A percentile compares a stretch with the other conserved stretches of the same genome.
phyloP scores from a whole-genome alignment of 495 filamentous ascomycete genomes.

The Penicillium verhagenii region DNA sequence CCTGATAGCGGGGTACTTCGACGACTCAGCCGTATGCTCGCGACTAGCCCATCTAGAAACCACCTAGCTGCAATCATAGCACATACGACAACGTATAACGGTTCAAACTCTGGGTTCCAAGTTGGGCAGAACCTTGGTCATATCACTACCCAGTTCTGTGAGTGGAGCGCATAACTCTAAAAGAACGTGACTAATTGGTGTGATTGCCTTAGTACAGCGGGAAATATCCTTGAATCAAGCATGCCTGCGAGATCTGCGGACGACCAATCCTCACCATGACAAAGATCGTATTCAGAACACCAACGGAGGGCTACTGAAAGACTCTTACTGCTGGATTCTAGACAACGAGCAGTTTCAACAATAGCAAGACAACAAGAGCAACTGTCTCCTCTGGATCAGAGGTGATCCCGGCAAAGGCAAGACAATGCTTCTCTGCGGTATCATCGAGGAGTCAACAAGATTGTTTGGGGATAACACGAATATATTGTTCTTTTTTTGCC shows the following conservation, averaged over 20 bases:
- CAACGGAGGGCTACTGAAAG: neutral
- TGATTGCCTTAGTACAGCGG: neutral
- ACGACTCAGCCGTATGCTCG: neutral
- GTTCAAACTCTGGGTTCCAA: neutral
- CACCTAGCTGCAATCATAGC: neutral
- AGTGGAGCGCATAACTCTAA: too few relatives aligned
- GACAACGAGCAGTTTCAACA: constrained; percentile 1
- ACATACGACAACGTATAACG: neutral
- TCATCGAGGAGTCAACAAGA: neutral
- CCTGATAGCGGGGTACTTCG: constrained; percentile 1
- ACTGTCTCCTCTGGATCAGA: constrained; percentile 3
- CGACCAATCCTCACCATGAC: neutral
- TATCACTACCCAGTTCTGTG: constrained; percentile 1
- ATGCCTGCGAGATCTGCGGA: neutral
- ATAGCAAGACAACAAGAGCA: neutral
- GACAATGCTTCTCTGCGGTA: constrained; percentile 1
- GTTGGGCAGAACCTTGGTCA: neutral
- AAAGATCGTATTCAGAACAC: neutral
- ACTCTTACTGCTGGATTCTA: constrained; percentile 1
- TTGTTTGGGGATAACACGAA: neutral
- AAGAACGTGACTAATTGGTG: too few relatives aligned
- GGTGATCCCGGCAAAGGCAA: constrained; percentile 1
- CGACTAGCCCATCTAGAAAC: neutral
- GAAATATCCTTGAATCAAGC: neutral
- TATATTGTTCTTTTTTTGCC: constrained; percentile 1